Conservation (phyloP, 129 eudicot species). For the Apium graveolens region DNA sequence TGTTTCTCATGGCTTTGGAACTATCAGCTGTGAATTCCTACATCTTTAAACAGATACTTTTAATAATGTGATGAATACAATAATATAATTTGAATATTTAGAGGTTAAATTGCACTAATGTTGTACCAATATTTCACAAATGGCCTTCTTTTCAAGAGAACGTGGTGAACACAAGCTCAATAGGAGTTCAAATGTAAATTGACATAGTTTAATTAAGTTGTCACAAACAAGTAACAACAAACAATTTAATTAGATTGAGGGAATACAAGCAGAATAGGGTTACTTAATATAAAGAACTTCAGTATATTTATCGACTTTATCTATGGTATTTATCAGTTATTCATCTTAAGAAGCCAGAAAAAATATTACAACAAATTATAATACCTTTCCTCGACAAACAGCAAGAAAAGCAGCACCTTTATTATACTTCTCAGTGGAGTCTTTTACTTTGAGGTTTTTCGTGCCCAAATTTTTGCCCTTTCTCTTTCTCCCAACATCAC, state of each 20-base stretch:
- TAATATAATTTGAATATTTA: background rate
- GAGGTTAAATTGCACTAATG: background rate
- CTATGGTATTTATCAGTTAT: background rate
- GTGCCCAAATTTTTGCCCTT: constrained; percentile 51
- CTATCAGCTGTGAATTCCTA: background rate
- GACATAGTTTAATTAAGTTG: background rate
- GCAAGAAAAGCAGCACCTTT: constrained; percentile 91
- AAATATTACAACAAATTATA: constrained; percentile 3
- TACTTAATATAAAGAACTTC: background rate
- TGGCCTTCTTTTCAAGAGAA: background rate
- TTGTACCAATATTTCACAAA: background rate
- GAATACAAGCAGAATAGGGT: background rate
- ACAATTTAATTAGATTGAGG: background rate
- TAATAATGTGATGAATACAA: background rate
- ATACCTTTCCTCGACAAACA: constrained; percentile 96
- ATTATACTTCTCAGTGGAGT: constrained; percentile 19
- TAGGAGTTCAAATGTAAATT: background rate
- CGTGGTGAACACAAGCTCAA: background rate
- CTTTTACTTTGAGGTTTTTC: constrained; percentile 18
- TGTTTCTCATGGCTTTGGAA: no score
- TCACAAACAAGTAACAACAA: background rate
- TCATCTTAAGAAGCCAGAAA: background rate
- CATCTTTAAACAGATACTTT: background rate
- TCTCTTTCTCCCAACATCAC: constrained; percentile 43
- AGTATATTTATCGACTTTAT: background rate